phyloP scores from a whole-genome alignment of 2,329 filamentous ascomycete genomes.

The Colletotrichum sublineola region DNA sequence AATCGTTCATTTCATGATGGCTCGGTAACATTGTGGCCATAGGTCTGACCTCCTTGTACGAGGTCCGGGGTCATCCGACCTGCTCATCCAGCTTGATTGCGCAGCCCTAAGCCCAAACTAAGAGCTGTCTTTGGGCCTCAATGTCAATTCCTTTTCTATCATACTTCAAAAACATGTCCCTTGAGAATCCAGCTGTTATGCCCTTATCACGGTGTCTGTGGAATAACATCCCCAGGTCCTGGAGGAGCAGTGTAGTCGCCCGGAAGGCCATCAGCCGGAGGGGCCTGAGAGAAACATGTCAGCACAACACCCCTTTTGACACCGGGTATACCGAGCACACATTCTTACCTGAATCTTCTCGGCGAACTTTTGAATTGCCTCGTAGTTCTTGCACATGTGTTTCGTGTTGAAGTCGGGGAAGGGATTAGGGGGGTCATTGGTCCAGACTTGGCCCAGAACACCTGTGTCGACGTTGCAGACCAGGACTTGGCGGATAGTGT shows the following conservation, averaged over 20 bases:
- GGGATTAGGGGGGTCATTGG: constrained; percentile 58
- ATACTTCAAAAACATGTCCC: neutral
- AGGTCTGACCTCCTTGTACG: too few species aligned
- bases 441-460: constrained; percentile 73
- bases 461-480: constrained; percentile 74
- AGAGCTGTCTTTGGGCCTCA: neutral
- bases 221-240: constrained; percentile 15
- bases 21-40: neutral
- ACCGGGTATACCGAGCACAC: neutral
- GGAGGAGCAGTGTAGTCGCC: constrained; percentile 24
- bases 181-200: too few species aligned
- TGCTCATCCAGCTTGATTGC: neutral
- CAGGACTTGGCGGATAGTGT: constrained; percentile 71
- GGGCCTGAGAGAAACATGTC: constrained; percentile 17
- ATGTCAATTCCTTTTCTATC: neutral
- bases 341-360: constrained; percentile 60
- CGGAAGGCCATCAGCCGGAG: constrained; percentile 24
- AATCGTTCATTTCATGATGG: neutral
- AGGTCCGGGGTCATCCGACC: neutral
- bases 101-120: neutral
- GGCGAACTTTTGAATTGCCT: constrained; percentile 66
- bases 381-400: constrained; percentile 71
- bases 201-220: constrained; percentile 17
- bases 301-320: neutral
- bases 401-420: constrained; percentile 74